phyloP scores from a whole-genome alignment of 2,329 filamentous ascomycete species.

The Dactylellina parvicollis region DNA sequence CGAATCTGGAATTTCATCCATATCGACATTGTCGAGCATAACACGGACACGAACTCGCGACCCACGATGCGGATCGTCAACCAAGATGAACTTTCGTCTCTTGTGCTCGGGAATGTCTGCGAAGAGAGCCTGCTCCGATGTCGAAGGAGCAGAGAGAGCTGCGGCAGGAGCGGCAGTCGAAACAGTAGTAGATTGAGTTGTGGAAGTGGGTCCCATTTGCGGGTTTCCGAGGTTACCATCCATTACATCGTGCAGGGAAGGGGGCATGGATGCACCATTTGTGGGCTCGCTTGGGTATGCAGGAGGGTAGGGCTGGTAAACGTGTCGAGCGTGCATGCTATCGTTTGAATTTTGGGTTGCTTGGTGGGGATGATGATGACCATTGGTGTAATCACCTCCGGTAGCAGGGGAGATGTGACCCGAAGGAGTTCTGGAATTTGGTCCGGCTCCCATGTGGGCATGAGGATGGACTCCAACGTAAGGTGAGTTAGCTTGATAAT shows the following conservation, averaged over 20 bases:
- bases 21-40: conserved; percentile 90
- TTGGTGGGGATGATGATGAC: conserved; percentile 74
- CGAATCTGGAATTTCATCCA: conserved; percentile 93
- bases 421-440: conserved; percentile 57
- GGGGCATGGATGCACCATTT: conserved; percentile 71
- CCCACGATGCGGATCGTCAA: conserved; percentile 85
- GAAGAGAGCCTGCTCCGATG: conserved; percentile 77
- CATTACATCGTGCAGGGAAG: conserved; percentile 62
- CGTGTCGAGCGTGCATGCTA: conserved; percentile 77
- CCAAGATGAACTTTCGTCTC: conserved; percentile 94
- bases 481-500: conserved; percentile 55
- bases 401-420: conserved; percentile 58
- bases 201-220: conserved; percentile 57
- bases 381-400: conserved; percentile 61
- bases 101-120: conserved; percentile 88
- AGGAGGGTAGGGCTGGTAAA: conserved; percentile 75
- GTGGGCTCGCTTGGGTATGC: conserved; percentile 71
- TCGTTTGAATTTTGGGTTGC: conserved; percentile 70
- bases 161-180: conserved; percentile 51
- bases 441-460: conserved; percentile 55
- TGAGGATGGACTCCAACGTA: conserved; percentile 57
- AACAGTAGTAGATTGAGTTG: conserved; percentile 55
- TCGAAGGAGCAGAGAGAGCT: conserved; percentile 63
- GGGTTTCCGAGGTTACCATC: conserved; percentile 54
- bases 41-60: conserved; percentile 87